Evolutionary conservation across 345 rosid species (phyloP).

Genomic region (Arabidopsis arenosa): DNA sequence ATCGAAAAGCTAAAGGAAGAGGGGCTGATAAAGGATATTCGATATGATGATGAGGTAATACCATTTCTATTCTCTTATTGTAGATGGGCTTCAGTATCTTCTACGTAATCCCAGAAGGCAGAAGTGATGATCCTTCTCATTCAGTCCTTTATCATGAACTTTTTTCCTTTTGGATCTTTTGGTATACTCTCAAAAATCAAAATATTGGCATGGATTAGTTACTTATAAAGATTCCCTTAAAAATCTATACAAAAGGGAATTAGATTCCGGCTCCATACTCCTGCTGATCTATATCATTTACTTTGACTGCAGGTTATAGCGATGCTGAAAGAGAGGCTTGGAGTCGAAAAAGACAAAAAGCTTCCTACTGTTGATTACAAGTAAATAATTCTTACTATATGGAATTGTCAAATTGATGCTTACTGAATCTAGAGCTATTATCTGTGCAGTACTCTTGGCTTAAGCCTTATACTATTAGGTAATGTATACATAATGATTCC

Average conservation of each 20-base stretch:
- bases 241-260: not conserved
- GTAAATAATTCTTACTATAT: slow-evolving; percentile 49
- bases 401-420: slow-evolving; percentile 13
- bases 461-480: slow-evolving; percentile 7
- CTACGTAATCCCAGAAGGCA: not conserved
- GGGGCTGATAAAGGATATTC: slow-evolving; percentile 78
- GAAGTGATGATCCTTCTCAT: slow-evolving; percentile 18
- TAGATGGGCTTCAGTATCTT: slow-evolving; percentile 14
- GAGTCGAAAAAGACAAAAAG: slow-evolving; percentile 68
- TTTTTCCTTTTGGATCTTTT: slow-evolving; percentile 23
- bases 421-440: slow-evolving; percentile 28
- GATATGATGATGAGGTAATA: slow-evolving; percentile 89
- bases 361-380: slow-evolving; percentile 78
- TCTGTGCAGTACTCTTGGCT: slow-evolving; percentile 17
- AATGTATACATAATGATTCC: slow-evolving; percentile 9
- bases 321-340: slow-evolving; percentile 84
- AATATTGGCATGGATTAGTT: not conserved
- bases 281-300: slow-evolving; percentile 18
- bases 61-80: not conserved
- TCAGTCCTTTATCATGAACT: slow-evolving; percentile 7
- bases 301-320: slow-evolving; percentile 69
- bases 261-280: not conserved
- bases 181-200: slow-evolving; percentile 18
- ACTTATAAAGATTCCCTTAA: not conserved
- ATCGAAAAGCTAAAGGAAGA: slow-evolving; percentile 87